Evolutionary conservation across 306 rosid genomes (phyloP), one percentile per base, ranked within the genome.

Genomic region (Ammopiptanthus mongolicus): DNA sequence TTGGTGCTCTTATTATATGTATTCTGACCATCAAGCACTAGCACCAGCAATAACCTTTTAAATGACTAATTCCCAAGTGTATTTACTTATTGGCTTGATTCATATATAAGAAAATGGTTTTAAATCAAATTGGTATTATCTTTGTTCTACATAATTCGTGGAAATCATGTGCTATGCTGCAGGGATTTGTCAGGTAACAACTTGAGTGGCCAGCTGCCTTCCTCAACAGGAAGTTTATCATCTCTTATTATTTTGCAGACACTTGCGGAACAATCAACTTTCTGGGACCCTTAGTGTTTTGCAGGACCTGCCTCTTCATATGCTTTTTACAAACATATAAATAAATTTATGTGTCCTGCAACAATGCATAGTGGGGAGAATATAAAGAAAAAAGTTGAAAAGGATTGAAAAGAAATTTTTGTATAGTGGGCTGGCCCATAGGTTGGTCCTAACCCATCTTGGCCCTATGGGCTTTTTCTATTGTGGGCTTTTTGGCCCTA

Each of bases 181-280:
- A 92, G 97, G 87, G 91, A 88, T 71, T 46, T 92, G 65, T 89
- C 93, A 3, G 36, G 57, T 25, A 92, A 92, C 85, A 88, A 86
- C 72, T 85, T 92, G 80, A 90, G 78, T 23, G 93, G 97, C 76
- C 96, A 56, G 55, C 76, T 92, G 72, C 90, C 91, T 83, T 83
- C 89, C 10, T 92, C 97, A 17, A 14, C 85, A 31, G 88, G 87
- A 46, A 86, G 77, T 84, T 81, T 92, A 86, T 80, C 86, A 14
- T 79, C 91, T 74, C 84, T 92, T 74, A 78, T 15, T 48, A 14
- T 74, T 51, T 74, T 87, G 69, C 88, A 92, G 97, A 79, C 77
- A 81, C 75, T 84, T 92, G 88, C 93, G 88, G 85, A 84, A 92
- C 91, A 92, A 92, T 71, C 68, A 59, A 60, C 87, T 92, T 42